Evolutionary conservation across 2,329 filamentous ascomycete species (phyloP), one percentile per base, ranked within the genome.

Genomic region (Aaosphaeria arxii): DNA sequence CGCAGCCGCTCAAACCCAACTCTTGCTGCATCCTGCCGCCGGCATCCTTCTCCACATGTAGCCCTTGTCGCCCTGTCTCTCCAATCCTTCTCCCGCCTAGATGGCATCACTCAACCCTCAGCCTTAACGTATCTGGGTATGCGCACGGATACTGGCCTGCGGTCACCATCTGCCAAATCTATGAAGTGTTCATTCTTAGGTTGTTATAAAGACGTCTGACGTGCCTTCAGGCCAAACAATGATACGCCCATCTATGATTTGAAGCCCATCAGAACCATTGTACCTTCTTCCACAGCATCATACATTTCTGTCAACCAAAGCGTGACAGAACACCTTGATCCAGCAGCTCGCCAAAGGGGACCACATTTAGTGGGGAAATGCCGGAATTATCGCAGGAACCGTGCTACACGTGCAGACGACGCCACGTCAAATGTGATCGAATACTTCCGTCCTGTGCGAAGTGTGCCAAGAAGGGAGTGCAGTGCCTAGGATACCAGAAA

Each of bases 351-450:
- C 33, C 9, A n/a, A 9, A n/a, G 33, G 9, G 33, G 33, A n/a
- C 9, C 33, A 9, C 33, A 9, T 36, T n/a, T n/a, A 36, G 43
- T 28, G 42, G 51, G 6, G 50, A 51, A 17, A 32, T 49, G 17
- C 46, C 46, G n/a, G 52, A 59, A 28, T 32, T 54, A 11, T 61
- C 59, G 5, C 52, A 61, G 44, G 59, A 59, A 5, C 53, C 45
- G 17, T 72, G 69, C 45, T 68, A 69, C 36, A 63, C 60, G 5
- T 72, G 67, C 55, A 61, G 62, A 30, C 52, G 62, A 33, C 53
- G 69, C n/a, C 64, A 70, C 44, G 68, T 72, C 29, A 66, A 59
- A 42, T 72, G 68, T 45, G 67, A 72, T 47, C 56, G 67, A 30
- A 64, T 55, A 36, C 46, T 70, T 9, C 66, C 67, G 7, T 53